Evolutionary conservation across 2,329 filamentous ascomycete genomes (phyloP), one percentile per base, ranked within the genome.

Genomic region (Gaeumannomyces tritici): DNA sequence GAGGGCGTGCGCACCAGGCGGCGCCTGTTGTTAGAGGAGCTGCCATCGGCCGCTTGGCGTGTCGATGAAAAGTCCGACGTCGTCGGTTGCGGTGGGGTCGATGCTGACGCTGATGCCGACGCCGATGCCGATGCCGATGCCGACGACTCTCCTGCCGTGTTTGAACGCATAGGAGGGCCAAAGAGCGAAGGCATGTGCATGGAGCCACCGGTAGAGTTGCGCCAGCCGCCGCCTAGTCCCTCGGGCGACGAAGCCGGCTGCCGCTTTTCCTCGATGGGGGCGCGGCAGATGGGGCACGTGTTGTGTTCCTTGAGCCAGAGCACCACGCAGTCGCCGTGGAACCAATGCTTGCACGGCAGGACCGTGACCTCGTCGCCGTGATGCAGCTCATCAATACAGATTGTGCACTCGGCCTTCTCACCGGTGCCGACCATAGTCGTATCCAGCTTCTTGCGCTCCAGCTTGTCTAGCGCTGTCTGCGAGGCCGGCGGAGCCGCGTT

Each of bases 321-420:
- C 28, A 86, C 82, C 42, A 95, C 89, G 69, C 93, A 98, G 29
- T 84, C 79, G 63, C 88, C 87, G 70, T 97, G 93, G 73, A 96
- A 98, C 91, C 91, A 96, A 71, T 99, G 95, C 64, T 86, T 89
- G 75, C 95, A 99, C 0, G 92, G 92, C 60, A 99, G 75, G 57
- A 88, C 82, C 0, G 89, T 84, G 6, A 93, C 90, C 71, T 90
- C 86, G 33, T 90, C 86, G 13, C 86, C 89, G 47, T 89, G 71
- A 29, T 84, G 81, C 65, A 96, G 88, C 31, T 90, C 84, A 62
- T 97, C 92, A 79, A 98, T 96, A 75, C 95, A 99, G 63, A 99
- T 96, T 47, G 90, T 93, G 73, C 95, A 99, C 70, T 97, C 93
- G 55, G 86, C 88, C 63, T 89, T 90, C 8, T 82, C 83, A 62